Conservation (phyloP, 371 early-diverging fungal genomes). For the Lichtheimia ornata region DNA sequence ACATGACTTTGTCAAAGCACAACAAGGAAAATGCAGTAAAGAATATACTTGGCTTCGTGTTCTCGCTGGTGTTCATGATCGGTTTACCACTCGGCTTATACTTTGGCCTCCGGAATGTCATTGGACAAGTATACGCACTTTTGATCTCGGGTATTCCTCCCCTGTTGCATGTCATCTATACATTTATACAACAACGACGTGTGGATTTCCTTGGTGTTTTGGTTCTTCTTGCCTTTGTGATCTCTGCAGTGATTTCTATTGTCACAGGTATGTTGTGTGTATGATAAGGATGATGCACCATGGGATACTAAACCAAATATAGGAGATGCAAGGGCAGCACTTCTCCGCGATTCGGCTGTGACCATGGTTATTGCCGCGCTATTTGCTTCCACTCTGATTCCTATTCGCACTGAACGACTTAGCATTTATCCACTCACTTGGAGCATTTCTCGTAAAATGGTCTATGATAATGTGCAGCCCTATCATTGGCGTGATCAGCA, state of each 20-base stretch:
- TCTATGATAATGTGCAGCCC: constrained; percentile 16
- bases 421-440: constrained; percentile 31
- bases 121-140: constrained; percentile 33
- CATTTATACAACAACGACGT: constrained; percentile 19
- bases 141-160: constrained; percentile 53
- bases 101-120: constrained; percentile 30
- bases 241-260: constrained; percentile 43
- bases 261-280: constrained; percentile 27
- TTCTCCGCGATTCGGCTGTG: constrained; percentile 46
- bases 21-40: background rate
- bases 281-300: background rate
- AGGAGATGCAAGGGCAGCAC: constrained; percentile 38
- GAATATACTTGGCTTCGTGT: background rate
- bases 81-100: constrained; percentile 36
- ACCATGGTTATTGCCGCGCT: constrained; percentile 37
- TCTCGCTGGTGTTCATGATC: constrained; percentile 24
- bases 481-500: constrained; percentile 25
- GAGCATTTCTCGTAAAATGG: constrained; percentile 32
- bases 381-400: constrained; percentile 47
- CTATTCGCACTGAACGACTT: constrained; percentile 34
- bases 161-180: constrained; percentile 27
- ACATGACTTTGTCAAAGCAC: background rate
- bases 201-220: constrained; percentile 43
- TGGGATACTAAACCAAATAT: background rate
- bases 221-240: constrained; percentile 35